Evolutionary conservation across 2,329 filamentous ascomycete genomes (phyloP).

Genomic region (Purpureocillium lavendulum): DNA sequence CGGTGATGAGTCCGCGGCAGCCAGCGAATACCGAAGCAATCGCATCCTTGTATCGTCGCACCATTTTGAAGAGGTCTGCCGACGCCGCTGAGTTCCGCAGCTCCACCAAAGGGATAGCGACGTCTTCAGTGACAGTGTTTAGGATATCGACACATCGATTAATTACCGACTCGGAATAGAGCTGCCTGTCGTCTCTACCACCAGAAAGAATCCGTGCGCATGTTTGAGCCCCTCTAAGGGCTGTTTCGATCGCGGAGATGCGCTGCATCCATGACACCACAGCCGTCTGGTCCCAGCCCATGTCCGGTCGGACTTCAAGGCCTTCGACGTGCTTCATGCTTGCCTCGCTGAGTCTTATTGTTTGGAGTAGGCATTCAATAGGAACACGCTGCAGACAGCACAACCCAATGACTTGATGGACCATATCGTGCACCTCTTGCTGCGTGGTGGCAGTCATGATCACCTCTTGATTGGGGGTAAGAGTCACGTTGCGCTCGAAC

Average conservation of each 20-base stretch:
- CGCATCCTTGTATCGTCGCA: constrained; percentile 59
- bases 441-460: no score
- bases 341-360: constrained; percentile 73
- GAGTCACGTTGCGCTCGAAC: no score
- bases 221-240: constrained; percentile 70
- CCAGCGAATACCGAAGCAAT: constrained; percentile 60
- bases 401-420: no score
- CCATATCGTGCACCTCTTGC: no score
- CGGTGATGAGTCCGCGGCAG: constrained; percentile 64
- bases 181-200: constrained; percentile 73
- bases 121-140: constrained; percentile 68
- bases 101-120: constrained; percentile 78
- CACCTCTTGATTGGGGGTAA: no score
- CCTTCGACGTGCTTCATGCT: constrained; percentile 60
- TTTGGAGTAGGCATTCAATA: no score
- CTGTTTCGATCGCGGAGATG: constrained; percentile 59
- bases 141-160: constrained; percentile 68
- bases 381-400: no score
- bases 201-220: constrained; percentile 80
- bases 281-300: constrained; percentile 60
- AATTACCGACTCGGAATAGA: constrained; percentile 84
- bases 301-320: constrained; percentile 60
- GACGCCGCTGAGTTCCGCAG: constrained; percentile 57
- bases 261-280: constrained; percentile 61
- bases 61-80: constrained; percentile 58